These are phyloP conservation scores for Penicillium sp. DNA, from an alignment of 2,329 filamentous ascomycete genomes.

Conservation along the genomic window DNA sequence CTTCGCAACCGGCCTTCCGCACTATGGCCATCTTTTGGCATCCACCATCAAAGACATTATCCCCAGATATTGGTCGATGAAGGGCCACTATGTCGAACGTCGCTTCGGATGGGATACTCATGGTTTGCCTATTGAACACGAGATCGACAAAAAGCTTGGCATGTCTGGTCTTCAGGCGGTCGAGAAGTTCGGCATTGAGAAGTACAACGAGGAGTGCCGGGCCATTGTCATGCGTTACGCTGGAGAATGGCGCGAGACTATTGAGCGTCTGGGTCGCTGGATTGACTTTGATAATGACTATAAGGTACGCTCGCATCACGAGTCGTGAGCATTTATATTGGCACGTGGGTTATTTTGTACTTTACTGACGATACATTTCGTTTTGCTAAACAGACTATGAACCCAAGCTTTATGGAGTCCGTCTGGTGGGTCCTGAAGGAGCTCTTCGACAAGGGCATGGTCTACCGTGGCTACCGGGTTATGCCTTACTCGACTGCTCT, in stretches of 20 bases:
- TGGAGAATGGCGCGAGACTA: slow-evolving; percentile 80
- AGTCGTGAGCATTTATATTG: neutral
- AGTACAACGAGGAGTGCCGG: slow-evolving; percentile 89
- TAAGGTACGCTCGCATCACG: slow-evolving; percentile 58
- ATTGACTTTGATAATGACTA: slow-evolving; percentile 98
- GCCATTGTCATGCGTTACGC: slow-evolving; percentile 93
- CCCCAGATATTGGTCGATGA: slow-evolving; percentile 96
- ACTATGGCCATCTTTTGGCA: slow-evolving; percentile 77
- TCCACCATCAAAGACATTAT: slow-evolving; percentile 98
- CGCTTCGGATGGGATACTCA: slow-evolving; percentile 78
- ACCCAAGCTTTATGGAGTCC: slow-evolving; percentile 92
- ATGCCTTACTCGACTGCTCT: slow-evolving; percentile 95
- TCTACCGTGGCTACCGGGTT: slow-evolving; percentile 87
- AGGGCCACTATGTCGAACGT: slow-evolving; percentile 86
- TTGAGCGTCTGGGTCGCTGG: slow-evolving; percentile 89
- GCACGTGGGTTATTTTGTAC: neutral
- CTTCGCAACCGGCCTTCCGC: slow-evolving; percentile 69
- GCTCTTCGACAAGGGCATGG: slow-evolving; percentile 82
- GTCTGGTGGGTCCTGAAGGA: slow-evolving; percentile 70
- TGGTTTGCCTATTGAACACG: slow-evolving; percentile 91
- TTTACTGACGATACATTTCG: neutral
- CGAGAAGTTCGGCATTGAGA: slow-evolving; percentile 77
- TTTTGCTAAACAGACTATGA: slow-evolving; percentile 68
- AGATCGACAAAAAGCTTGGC: slow-evolving; percentile 94
- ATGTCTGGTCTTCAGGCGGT: slow-evolving; percentile 88